Evolutionary conservation across 805 yeast genomes (phyloP).

Genomic region (Saccharomycopsis malanga): DNA sequence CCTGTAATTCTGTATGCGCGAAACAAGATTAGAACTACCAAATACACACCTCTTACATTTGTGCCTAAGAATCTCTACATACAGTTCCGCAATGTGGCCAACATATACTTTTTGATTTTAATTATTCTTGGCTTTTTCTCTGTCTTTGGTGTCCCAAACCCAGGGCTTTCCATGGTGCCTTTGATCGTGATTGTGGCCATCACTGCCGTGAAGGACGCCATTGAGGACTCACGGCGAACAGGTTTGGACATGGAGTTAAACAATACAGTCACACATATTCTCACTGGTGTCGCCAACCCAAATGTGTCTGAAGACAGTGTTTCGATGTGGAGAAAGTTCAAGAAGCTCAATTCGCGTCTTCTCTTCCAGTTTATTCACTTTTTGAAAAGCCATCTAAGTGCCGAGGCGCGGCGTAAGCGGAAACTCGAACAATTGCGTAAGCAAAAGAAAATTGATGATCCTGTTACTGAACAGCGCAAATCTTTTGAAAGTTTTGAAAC

Average conservation of each 20-base stretch:
- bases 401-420: slow-evolving; percentile 30
- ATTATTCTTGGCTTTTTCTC: slow-evolving; percentile 72
- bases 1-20: slow-evolving; percentile 63
- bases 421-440: slow-evolving; percentile 25
- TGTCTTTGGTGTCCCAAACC: slow-evolving; percentile 76
- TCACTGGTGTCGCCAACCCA: slow-evolving; percentile 46
- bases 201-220: slow-evolving; percentile 73
- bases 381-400: slow-evolving; percentile 28
- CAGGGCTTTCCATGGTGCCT: slow-evolving; percentile 70
- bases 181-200: slow-evolving; percentile 67
- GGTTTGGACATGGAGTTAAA: slow-evolving; percentile 66
- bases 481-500: slow-evolving; percentile 35
- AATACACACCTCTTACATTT: slow-evolving; percentile 85
- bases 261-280: slow-evolving; percentile 63
- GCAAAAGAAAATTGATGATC: slow-evolving; percentile 25
- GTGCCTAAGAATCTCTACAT: slow-evolving; percentile 74
- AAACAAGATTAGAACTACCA: slow-evolving; percentile 91
- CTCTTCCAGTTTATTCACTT: slow-evolving; percentile 23
- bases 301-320: slow-evolving; percentile 60
- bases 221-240: slow-evolving; percentile 75
- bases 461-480: slow-evolving; percentile 24
- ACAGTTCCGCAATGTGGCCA: slow-evolving; percentile 88
- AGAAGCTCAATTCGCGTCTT: slow-evolving; percentile 41
- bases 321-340: slow-evolving; percentile 62
- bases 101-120: slow-evolving; percentile 73